Conservation (phyloP, 352 stramenopile genomes). For the Poterioochromonas sp. region DNA sequence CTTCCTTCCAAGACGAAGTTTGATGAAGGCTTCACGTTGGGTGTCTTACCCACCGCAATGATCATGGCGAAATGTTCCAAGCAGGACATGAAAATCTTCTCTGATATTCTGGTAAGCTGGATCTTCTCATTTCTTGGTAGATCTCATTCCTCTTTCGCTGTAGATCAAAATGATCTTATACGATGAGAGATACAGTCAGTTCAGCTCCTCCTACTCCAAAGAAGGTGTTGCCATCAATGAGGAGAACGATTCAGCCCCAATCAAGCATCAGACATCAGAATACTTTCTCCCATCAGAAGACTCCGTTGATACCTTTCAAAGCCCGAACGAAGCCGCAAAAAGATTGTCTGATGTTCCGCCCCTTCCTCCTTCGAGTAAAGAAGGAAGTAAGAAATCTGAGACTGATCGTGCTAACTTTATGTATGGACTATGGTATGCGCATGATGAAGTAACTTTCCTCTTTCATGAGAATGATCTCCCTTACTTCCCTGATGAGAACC, state of each 20-base stretch:
- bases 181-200: neutral
- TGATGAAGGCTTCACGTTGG: slow-evolving; percentile 11
- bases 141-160: neutral
- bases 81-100: neutral
- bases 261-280: too few relatives aligned
- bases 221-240: too few relatives aligned
- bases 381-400: neutral
- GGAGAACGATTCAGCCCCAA: too few relatives aligned
- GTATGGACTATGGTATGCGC: neutral
- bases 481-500: slow-evolving; percentile 56
- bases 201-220: too few relatives aligned
- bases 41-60: slow-evolving; percentile 5
- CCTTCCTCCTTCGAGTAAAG: neutral
- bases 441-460: slow-evolving; percentile 21
- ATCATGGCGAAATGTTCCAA: slow-evolving; percentile 9
- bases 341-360: neutral
- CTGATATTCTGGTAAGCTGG: neutral
- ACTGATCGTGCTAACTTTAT: slow-evolving; percentile 1
- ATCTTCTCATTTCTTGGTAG: neutral
- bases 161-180: slow-evolving; percentile 4
- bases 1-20: neutral
- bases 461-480: slow-evolving; percentile 16
- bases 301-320: too few relatives aligned
- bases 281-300: too few relatives aligned
- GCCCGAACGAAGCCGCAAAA: neutral